Evolutionary conservation across 768 basidiomycete genomes (phyloP).

Genomic region (Termitomyces sp.): DNA sequence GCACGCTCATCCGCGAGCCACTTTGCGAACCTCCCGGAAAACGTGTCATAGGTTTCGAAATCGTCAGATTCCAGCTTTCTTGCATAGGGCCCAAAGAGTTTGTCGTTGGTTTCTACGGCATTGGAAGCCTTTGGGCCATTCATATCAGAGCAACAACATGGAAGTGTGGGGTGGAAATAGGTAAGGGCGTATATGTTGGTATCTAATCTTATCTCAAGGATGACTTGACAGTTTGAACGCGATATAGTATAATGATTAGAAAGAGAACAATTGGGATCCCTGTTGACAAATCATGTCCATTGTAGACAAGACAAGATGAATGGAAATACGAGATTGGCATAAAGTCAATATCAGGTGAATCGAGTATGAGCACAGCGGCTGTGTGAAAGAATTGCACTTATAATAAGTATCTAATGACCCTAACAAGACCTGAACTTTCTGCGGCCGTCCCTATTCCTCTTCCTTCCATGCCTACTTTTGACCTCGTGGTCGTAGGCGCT

Average conservation of each 20-base stretch:
- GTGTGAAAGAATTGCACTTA: constrained; percentile 6
- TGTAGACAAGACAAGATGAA: neutral
- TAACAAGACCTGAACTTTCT: constrained; percentile 9
- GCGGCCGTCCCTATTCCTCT: neutral
- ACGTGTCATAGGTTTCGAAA: constrained; percentile 15
- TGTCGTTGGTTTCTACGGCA: constrained; percentile 28
- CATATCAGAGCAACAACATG: constrained; percentile 6
- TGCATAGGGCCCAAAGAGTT: constrained; percentile 29
- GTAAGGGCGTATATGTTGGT: neutral
- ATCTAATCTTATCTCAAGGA: constrained; percentile 9
- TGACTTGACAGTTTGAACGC: no score
- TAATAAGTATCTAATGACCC: constrained; percentile 8
- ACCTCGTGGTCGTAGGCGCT: constrained; percentile 71
- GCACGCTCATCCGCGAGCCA: constrained; percentile 46
- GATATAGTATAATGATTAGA: neutral
- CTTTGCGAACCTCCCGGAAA: constrained; percentile 31
- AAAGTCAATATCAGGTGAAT: constrained; percentile 10
- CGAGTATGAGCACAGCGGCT: constrained; percentile 3
- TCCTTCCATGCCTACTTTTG: constrained; percentile 45
- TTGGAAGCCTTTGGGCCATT: constrained; percentile 7
- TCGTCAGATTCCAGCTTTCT: constrained; percentile 26
- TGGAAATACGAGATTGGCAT: neutral
- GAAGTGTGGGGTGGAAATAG: neutral
- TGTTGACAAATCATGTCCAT: neutral
- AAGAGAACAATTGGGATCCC: neutral